These are phyloP conservation scores for Alternaria postmessia DNA, from an alignment of 2,329 filamentous ascomycete genomes.

Conservation along the genomic window DNA sequence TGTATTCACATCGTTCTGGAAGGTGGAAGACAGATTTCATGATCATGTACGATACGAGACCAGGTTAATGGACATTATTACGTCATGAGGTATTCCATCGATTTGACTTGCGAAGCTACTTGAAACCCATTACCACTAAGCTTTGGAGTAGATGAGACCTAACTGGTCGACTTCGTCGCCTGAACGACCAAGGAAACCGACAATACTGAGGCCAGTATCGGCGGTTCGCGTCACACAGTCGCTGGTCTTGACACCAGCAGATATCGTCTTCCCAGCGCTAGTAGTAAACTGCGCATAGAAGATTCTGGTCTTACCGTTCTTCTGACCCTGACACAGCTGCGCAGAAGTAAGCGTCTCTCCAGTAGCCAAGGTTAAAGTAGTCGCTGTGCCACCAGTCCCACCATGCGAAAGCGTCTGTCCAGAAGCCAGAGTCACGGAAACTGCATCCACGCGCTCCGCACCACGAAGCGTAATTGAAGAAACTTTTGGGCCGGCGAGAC, in stretches of 20 bases:
- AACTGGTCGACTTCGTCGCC: constrained; percentile 66
- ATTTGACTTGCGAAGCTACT: neutral
- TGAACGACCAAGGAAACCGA: constrained; percentile 62
- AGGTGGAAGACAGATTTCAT: neutral
- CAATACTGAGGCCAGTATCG: constrained; percentile 60
- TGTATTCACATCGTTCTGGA: neutral
- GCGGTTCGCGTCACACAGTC: constrained; percentile 60
- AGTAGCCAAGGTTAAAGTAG: constrained; percentile 55
- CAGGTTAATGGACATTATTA: neutral
- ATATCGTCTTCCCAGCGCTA: constrained; percentile 57
- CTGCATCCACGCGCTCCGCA: constrained; percentile 59
- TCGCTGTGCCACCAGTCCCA: constrained; percentile 59
- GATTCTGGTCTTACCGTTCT: constrained; percentile 58
- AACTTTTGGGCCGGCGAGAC: constrained; percentile 44
- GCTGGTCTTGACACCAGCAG: constrained; percentile 56
- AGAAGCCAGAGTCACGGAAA: constrained; percentile 59
- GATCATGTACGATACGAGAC: neutral
- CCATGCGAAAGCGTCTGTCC: constrained; percentile 63
- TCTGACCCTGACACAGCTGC: constrained; percentile 61
- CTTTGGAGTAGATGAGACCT: constrained; percentile 46
- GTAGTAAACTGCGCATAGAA: constrained; percentile 66
- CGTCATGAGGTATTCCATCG: neutral
- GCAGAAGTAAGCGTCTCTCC: constrained; percentile 61
- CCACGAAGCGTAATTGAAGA: constrained; percentile 59
- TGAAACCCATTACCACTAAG: neutral